phyloP scores from a whole-genome alignment of 176 grass and related monocot genomes.

The Paspalum notatum region DNA sequence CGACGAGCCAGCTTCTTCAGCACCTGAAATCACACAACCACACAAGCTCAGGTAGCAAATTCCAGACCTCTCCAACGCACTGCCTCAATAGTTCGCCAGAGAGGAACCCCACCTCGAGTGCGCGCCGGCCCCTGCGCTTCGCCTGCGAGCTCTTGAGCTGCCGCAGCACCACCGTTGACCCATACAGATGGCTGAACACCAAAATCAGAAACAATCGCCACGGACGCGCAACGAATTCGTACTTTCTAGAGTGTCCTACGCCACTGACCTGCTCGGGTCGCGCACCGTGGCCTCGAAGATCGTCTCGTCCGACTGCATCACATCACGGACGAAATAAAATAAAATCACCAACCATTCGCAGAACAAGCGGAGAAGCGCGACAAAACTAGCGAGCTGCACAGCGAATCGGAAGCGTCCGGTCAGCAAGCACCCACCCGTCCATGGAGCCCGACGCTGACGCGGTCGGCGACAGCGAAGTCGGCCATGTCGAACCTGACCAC shows the following conservation, averaged over 20 bases:
- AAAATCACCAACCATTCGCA: conserved; percentile 1
- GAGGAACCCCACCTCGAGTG: conserved; percentile 69
- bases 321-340: background rate
- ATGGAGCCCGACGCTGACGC: conserved; percentile 91
- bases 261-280: conserved; percentile 77
- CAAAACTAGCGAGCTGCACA: conserved; percentile 2
- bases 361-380: conserved; percentile 13
- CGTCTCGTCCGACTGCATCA: conserved; percentile 71
- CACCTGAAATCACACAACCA: conserved; percentile 57
- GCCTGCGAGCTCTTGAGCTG: conserved; percentile 76
- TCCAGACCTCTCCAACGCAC: background rate
- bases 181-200: conserved; percentile 62
- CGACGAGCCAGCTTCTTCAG: conserved; percentile 82
- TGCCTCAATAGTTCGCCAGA: conserved; percentile 12
- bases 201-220: conserved; percentile 31
- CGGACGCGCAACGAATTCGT: conserved; percentile 12
- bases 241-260: conserved; percentile 3
- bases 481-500: conserved; percentile 75
- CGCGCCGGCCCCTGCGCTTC: conserved; percentile 85
- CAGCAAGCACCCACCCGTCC: conserved; percentile 60
- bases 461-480: conserved; percentile 72
- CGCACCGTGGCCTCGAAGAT: conserved; percentile 90
- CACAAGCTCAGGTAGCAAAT: conserved; percentile 21
- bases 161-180: conserved; percentile 85
- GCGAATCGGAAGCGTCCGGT: background rate